phyloP scores from a whole-genome alignment of 495 filamentous ascomycete species.

The Annulohypoxylon bovei region DNA sequence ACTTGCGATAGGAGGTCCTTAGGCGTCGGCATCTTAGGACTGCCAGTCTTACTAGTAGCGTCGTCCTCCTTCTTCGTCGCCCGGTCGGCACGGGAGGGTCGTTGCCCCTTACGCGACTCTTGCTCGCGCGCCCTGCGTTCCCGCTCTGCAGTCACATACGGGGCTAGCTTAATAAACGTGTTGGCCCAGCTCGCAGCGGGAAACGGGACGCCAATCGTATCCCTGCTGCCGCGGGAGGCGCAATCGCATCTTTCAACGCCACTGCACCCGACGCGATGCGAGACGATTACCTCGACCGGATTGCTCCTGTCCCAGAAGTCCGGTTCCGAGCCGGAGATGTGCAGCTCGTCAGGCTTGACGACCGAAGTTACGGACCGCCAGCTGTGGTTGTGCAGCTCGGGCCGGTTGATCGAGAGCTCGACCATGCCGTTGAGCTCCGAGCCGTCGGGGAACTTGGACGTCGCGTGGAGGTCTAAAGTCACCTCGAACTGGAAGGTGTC shows the following conservation, averaged over 20 bases:
- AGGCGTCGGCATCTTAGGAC: constrained; percentile 45
- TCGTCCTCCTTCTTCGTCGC: constrained; percentile 48
- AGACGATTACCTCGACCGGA: constrained; percentile 45
- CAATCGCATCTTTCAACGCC: constrained; percentile 47
- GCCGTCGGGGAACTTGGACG: constrained; percentile 55
- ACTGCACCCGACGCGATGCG: constrained; percentile 54
- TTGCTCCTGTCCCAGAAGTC: constrained; percentile 49
- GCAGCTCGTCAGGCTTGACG: constrained; percentile 59
- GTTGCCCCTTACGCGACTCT: constrained; percentile 33
- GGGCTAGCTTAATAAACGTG: constrained; percentile 56
- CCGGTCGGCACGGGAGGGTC: constrained; percentile 41
- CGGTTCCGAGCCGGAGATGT: constrained; percentile 47
- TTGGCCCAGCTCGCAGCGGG: constrained; percentile 60
- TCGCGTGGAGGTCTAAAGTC: constrained; percentile 56
- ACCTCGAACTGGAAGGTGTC: constrained; percentile 64
- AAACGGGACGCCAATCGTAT: constrained; percentile 57
- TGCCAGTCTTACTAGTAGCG: constrained; percentile 32
- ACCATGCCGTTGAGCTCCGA: constrained; percentile 61
- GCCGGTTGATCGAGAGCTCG: constrained; percentile 58
- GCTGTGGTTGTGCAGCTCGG: constrained; percentile 53
- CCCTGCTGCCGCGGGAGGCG: constrained; percentile 45
- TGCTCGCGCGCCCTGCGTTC: constrained; percentile 36
- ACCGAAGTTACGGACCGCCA: constrained; percentile 62
- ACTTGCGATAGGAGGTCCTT: constrained; percentile 58
- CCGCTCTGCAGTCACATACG: constrained; percentile 52